A percentile compares a stretch with the other conserved stretches of the same genome.
These are phyloP conservation scores for Ustilago hordei DNA, from an alignment of 1,284 basidiomycete genomes.

Conservation along the genomic window DNA sequence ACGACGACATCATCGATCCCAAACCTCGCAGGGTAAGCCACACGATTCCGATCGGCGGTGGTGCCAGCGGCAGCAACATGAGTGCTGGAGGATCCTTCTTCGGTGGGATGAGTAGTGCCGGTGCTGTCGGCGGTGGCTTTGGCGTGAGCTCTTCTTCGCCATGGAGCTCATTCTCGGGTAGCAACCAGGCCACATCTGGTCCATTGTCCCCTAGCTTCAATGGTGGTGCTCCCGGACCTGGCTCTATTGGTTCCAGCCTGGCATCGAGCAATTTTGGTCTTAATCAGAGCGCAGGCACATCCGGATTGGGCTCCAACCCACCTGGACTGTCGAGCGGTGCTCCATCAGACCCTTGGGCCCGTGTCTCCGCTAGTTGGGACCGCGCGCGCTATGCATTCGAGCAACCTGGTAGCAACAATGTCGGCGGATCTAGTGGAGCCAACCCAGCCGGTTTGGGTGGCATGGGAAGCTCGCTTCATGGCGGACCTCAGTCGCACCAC, in stretches of 20 bases:
- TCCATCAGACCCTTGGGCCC: constrained; percentile 53
- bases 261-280: constrained; percentile 31
- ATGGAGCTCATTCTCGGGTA: constrained; percentile 47
- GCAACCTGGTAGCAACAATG: constrained; percentile 44
- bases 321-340: constrained; percentile 27
- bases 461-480: constrained; percentile 31
- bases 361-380: constrained; percentile 58
- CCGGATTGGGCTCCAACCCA: constrained; percentile 20
- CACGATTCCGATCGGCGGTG: constrained; percentile 53
- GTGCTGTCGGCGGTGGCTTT: constrained; percentile 40
- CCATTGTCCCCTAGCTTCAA: constrained; percentile 40
- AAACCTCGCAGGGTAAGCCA: constrained; percentile 58
- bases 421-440: constrained; percentile 17
- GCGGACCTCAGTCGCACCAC: constrained; percentile 17
- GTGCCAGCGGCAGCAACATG: constrained; percentile 37
- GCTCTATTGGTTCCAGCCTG: constrained; percentile 32
- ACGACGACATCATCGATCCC: constrained; percentile 68
- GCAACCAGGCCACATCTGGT: constrained; percentile 40
- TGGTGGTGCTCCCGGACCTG: constrained; percentile 30
- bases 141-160: constrained; percentile 49
- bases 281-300: constrained; percentile 25
- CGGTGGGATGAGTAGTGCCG: constrained; percentile 25
- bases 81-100: constrained; percentile 46
- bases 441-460: constrained; percentile 14
- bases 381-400: constrained; percentile 66